phyloP scores from a whole-genome alignment of 2,329 filamentous ascomycete species.

The Colletotrichum viniferum region DNA sequence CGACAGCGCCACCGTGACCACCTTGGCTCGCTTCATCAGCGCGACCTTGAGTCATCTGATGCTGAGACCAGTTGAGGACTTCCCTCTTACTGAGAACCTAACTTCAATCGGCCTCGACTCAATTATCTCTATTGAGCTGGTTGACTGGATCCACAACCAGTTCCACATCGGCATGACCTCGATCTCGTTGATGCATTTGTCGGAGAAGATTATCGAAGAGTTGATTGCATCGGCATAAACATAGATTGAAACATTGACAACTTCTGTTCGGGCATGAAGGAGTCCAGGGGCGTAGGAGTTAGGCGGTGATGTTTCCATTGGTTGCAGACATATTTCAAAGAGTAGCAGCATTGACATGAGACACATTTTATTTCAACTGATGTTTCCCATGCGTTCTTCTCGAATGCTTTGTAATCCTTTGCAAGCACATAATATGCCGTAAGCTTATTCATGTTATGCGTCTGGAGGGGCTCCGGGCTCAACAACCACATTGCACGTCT shows the following conservation, averaged over 20 bases:
- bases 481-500: background rate
- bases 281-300: background rate
- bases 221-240: background rate
- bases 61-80: background rate
- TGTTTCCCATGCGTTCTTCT: rapidly evolving
- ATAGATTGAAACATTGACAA: background rate
- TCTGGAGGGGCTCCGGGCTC: background rate
- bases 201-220: constrained; percentile 1
- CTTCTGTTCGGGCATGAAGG: background rate
- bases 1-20: background rate
- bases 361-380: background rate
- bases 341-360: background rate
- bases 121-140: constrained; percentile 11
- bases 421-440: background rate
- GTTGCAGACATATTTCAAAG: background rate
- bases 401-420: background rate
- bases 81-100: background rate
- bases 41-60: background rate
- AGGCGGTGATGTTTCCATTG: background rate
- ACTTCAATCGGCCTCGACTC: constrained; percentile 8
- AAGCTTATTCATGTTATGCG: rapidly evolving
- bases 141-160: constrained; percentile 13
- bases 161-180: constrained; percentile 4
- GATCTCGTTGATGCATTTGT: background rate
- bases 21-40: background rate